These are phyloP conservation scores for Neophaeococcomyces aloes DNA, from an alignment of 2,329 filamentous ascomycete genomes.

Conservation along the genomic window DNA sequence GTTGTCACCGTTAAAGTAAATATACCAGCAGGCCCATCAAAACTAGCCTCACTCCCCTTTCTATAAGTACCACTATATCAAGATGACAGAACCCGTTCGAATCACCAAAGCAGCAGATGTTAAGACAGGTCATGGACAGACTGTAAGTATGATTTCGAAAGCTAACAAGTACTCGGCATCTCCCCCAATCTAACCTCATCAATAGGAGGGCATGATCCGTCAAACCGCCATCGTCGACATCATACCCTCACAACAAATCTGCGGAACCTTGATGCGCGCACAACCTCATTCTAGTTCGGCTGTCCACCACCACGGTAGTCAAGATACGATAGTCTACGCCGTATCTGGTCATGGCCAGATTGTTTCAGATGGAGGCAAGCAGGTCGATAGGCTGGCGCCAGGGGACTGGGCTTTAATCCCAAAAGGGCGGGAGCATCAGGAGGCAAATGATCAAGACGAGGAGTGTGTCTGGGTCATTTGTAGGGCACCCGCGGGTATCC, in stretches of 20 bases:
- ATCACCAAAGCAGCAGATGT: slow-evolving; percentile 43
- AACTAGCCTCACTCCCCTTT: not conserved
- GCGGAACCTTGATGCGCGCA: slow-evolving; percentile 54
- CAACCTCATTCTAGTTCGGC: slow-evolving; percentile 52
- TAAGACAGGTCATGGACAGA: slow-evolving; percentile 35
- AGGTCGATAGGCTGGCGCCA: slow-evolving; percentile 46
- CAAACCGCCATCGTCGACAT: slow-evolving; percentile 52
- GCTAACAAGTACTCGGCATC: not conserved
- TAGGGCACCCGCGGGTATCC: slow-evolving; percentile 46
- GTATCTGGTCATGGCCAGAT: slow-evolving; percentile 52
- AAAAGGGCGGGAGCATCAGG: slow-evolving; percentile 60
- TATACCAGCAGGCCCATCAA: no score
- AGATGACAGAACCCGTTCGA: slow-evolving; percentile 33
- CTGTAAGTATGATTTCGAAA: slow-evolving; percentile 37
- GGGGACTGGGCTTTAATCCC: slow-evolving; percentile 64
- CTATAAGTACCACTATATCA: not conserved
- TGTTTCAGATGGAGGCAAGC: slow-evolving; percentile 36
- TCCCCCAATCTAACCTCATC: not conserved
- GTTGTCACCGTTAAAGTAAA: not conserved
- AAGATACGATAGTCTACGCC: slow-evolving; percentile 57
- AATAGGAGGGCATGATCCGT: slow-evolving; percentile 6
- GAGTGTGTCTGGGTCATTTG: slow-evolving; percentile 58
- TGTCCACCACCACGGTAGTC: slow-evolving; percentile 59
- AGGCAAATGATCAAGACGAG: slow-evolving; percentile 54
- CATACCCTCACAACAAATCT: slow-evolving; percentile 48